phyloP scores from a whole-genome alignment of 1,284 basidiomycete genomes.

The Bjerkandera adusta region DNA sequence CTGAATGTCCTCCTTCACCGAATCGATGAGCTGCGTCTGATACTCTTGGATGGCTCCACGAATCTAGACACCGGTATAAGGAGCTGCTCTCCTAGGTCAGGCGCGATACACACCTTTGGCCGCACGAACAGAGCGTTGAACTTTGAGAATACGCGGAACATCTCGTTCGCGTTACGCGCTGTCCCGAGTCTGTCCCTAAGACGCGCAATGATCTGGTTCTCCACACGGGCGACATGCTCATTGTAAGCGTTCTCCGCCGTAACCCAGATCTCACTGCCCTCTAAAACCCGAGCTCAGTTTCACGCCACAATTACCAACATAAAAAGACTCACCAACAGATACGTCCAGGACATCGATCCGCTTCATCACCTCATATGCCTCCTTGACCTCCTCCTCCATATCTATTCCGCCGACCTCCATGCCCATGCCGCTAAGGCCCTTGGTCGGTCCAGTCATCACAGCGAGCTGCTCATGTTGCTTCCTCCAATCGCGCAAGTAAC shows the following conservation, averaged over 20 bases:
- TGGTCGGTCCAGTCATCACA: conserved; percentile 95
- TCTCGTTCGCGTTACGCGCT: conserved; percentile 96
- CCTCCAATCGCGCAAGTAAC: conserved; percentile 90
- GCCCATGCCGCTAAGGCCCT: conserved; percentile 72
- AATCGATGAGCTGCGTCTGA: conserved; percentile 96
- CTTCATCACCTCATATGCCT: conserved; percentile 94
- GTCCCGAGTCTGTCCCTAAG: conserved; percentile 93
- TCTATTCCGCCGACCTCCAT: conserved; percentile 84
- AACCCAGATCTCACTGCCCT: conserved; percentile 99
- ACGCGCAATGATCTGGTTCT: conserved; percentile 97
- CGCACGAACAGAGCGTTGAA: conserved; percentile 98
- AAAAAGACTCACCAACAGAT: conserved; percentile 60
- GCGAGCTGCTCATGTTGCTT: conserved; percentile 98
- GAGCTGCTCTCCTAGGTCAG: not conserved
- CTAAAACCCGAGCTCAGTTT: conserved; percentile 37
- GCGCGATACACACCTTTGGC: conserved; percentile 72
- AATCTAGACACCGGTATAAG: conserved; percentile 49
- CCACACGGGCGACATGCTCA: conserved; percentile 94
- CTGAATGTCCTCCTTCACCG: conserved; percentile 97
- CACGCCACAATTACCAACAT: not conserved
- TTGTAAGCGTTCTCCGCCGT: conserved; percentile 97
- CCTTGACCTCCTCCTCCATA: conserved; percentile 97
- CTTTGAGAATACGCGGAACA: conserved; percentile 98
- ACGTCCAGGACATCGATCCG: conserved; percentile 96
- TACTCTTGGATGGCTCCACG: conserved; percentile 98